A percentile compares a stretch with the other conserved stretches of the same genome.
Evolutionary conservation across 129 eudicot species (phyloP).

Genomic region (Lactuca saligna): DNA sequence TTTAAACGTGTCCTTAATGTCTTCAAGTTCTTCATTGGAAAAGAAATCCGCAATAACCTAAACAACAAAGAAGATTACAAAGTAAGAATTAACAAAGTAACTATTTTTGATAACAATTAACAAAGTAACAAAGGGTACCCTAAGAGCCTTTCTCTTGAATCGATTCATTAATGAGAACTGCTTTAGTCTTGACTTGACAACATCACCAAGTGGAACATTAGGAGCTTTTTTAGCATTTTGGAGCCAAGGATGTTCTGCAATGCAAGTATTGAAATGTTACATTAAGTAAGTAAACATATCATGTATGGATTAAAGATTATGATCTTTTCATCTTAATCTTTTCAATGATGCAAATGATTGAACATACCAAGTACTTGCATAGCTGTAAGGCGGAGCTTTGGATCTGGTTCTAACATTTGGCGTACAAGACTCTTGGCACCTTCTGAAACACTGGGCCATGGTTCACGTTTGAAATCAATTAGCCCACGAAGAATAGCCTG

Average conservation of each 20-base stretch:
- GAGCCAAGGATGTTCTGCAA: constrained; percentile 71
- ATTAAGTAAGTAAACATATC: background rate
- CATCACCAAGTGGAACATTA: constrained; percentile 91
- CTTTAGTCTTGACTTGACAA: constrained; percentile 82
- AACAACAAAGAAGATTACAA: constrained; percentile 4
- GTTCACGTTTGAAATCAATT: constrained; percentile 85
- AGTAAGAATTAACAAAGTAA: background rate
- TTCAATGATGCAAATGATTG: background rate
- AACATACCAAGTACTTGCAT: constrained; percentile 79
- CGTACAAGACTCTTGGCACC: constrained; percentile 78
- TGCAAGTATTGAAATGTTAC: background rate
- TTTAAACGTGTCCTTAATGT: constrained; percentile 67
- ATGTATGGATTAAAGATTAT: background rate
- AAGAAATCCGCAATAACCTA: constrained; percentile 94
- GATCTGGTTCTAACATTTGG: constrained; percentile 91
- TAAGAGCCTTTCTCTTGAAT: constrained; percentile 90
- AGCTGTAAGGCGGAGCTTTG: constrained; percentile 75
- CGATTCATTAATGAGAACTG: constrained; percentile 96
- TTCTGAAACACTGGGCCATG: constrained; percentile 93
- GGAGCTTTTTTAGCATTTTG: constrained; percentile 90
- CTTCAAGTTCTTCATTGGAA: constrained; percentile 85
- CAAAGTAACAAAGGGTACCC: constrained; percentile 38
- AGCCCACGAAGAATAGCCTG: constrained; percentile 87
- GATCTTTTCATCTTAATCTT: no score
- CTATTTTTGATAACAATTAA: constrained; percentile 2